Evolutionary conservation across 2,329 filamentous ascomycete genomes (phyloP), one percentile per base, ranked within the genome.

Genomic region (Lecanicillium sp.): DNA sequence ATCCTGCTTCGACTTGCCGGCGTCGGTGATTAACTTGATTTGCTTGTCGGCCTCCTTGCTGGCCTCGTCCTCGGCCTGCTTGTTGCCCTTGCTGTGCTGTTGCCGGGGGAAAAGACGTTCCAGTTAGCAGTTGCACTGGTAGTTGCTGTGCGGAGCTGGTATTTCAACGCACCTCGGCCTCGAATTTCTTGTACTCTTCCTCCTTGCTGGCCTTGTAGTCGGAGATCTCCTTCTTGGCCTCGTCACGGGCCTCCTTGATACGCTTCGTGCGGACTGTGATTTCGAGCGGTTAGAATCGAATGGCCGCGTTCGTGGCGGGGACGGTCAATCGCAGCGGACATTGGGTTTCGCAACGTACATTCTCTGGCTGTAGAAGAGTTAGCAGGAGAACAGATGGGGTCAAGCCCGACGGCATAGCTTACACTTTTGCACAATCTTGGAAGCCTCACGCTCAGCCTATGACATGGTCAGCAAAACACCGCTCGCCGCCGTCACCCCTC

Each of bases 401-500:
- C 17, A 30, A 44, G 20, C 30, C 11, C 7, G 5, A 30, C 12
- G 5, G 10, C 17, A 21, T 11, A 30, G 67, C 73, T 52, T 68
- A 94, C 91, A 87, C 80, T 93, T 90, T 70, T 97, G 91, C 50
- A 98, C 90, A 67, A 98, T 98, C 80, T 96, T 96, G 73, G 95
- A 91, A 53, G 93, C 93, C 70, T 97, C 91, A 71, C 90, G 86
- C 80, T 98, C 93, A 61, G 93, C 90, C 91, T 97, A 49, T 6
- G 3, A n/a, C 6, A 3, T 24, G n/a, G 15, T 7, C 23, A 33
- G 52, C 39, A 56, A 53, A 9, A 26, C 19, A 14, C 9, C 19
- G n/a, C 20, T 10, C 27, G 15, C 1, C 2, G 37, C 15, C 6
- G 19, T 9, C 29, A 37, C 17, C 27, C n/a, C 6, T 37, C n/a